A percentile compares a stretch with the other conserved stretches of the same genome.
Conservation (phyloP, 495 filamentous ascomycete species). For the Talaromyces ruber region DNA sequence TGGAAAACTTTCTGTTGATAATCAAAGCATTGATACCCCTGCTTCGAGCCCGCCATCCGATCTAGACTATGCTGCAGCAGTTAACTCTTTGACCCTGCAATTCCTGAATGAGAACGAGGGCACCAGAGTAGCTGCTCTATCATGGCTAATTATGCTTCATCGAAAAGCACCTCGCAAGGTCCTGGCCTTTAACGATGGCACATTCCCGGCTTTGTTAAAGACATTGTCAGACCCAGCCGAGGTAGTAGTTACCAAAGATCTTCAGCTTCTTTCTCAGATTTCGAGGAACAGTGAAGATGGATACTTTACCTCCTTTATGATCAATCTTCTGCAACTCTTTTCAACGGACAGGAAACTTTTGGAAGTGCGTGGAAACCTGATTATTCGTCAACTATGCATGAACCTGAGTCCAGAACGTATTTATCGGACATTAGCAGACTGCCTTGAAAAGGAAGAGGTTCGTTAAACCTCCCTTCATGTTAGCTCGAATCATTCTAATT, state of each 20-base stretch:
- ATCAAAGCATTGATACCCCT: conserved; percentile 27
- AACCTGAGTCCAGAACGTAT: conserved; percentile 91
- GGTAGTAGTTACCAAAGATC: conserved; percentile 88
- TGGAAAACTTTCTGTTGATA: conserved; percentile 34
- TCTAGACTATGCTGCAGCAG: conserved; percentile 95
- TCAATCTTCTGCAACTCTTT: conserved; percentile 89
- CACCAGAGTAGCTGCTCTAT: conserved; percentile 84
- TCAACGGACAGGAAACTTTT: conserved; percentile 85
- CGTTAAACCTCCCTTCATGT: conserved; percentile 5
- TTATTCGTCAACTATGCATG: conserved; percentile 90
- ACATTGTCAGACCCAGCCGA: conserved; percentile 94
- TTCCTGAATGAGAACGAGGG: conserved; percentile 97
- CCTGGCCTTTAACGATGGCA: conserved; percentile 92
- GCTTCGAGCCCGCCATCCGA: conserved; percentile 46
- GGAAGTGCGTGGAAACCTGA: conserved; percentile 89
- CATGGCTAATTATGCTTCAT: conserved; percentile 97
- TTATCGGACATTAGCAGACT: conserved; percentile 91
- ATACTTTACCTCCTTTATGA: conserved; percentile 98
- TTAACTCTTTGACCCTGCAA: conserved; percentile 85
- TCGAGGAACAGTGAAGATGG: conserved; percentile 92
- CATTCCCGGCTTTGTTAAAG: conserved; percentile 92
- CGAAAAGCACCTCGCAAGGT: conserved; percentile 90
- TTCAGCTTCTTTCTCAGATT: conserved; percentile 92
- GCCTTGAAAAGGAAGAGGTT: conserved; percentile 90
- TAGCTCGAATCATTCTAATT: not conserved